Evolutionary conservation across 2,329 filamentous ascomycete genomes (phyloP), one percentile per base, ranked within the genome.

Genomic region (Whalleya microplaca): DNA sequence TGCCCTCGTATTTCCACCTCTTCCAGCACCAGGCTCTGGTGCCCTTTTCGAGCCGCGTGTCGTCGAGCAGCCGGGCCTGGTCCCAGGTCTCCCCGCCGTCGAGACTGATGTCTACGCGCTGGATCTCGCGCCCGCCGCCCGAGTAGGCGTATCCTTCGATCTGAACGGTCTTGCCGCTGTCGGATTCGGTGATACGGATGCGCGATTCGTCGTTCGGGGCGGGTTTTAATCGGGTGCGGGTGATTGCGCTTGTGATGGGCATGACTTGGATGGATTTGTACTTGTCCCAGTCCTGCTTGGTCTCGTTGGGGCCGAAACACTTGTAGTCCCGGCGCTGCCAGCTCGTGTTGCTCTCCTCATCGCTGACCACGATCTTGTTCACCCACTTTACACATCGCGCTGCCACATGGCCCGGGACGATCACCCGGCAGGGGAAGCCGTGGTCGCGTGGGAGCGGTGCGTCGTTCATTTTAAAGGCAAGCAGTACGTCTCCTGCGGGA

Each of bases 341-440:
- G 66, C 87, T 82, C 43, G 81, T 86, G 2, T 79, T 72, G 63
- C 84, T 87, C 70, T 90, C 87, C 60, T 90, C 87, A 53, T 86
- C 84, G 41, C 84, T 83, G 1, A 90, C 76, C 0, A 83, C 79
- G 51, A 90, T 85, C 44, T 82, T 81, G 58, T 79, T 84, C 1
- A 90, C 74, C 87, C 87, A 90, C 66, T 90, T 90, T 61, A 89
- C 86, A 5, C 83, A 86, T 1, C 87, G 79, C 1, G 86, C 87
- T 0, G 86, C 87, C 1, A 89, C 86, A 48, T 85, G 81, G 0
- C 87, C 87, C 0, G 87, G 85, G 0, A 89, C 84, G 2, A 89
- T 75, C 0, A 81, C 80, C 1, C 86, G 78, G 14, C 89, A 71
- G 0, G 87, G 87, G 62, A 80, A 89, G 0, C 87, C 87, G 63